phyloP scores from a whole-genome alignment of 768 basidiomycete genomes.

The Boletus coccyginus region DNA sequence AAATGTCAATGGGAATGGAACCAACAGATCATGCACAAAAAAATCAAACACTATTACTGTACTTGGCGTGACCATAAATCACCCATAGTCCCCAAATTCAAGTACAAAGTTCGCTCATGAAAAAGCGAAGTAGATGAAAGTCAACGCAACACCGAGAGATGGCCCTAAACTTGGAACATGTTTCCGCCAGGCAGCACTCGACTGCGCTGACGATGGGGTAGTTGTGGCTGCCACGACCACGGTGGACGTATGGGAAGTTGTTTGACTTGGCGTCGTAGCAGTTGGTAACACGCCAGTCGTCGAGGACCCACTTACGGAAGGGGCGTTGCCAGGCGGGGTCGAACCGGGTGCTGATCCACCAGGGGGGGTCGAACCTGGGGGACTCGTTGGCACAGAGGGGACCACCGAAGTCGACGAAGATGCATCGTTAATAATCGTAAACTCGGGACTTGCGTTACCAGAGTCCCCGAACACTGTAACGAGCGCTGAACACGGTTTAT shows the following conservation, averaged over 20 bases:
- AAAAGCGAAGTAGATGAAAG: constrained; percentile 15
- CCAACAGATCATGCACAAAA: constrained; percentile 17
- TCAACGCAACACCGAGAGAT: constrained; percentile 17
- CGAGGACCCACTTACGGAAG: background rate
- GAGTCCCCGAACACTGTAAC: constrained; percentile 39
- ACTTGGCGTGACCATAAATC: constrained; percentile 4
- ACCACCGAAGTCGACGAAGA: constrained; percentile 33
- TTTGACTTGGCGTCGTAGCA: background rate
- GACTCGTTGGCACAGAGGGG: constrained; percentile 5
- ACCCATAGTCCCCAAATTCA: constrained; percentile 9
- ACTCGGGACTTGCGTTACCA: constrained; percentile 39
- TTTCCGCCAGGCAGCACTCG: constrained; percentile 27
- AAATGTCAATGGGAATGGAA: background rate
- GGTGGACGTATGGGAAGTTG: constrained; percentile 2
- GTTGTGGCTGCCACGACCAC: constrained; percentile 3
- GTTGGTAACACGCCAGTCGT: background rate
- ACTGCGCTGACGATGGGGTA: constrained; percentile 12
- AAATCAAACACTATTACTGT: constrained; percentile 9
- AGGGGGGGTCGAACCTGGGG: constrained; percentile 3
- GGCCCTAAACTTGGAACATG: constrained; percentile 11
- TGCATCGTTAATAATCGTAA: constrained; percentile 55
- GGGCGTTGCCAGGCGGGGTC: background rate
- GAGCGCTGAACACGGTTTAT: background rate
- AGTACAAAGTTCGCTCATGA: constrained; percentile 16
- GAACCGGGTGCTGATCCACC: background rate